Evolutionary conservation across 1,139 yeast species (phyloP).

Genomic region (Spathaspora sp.): DNA sequence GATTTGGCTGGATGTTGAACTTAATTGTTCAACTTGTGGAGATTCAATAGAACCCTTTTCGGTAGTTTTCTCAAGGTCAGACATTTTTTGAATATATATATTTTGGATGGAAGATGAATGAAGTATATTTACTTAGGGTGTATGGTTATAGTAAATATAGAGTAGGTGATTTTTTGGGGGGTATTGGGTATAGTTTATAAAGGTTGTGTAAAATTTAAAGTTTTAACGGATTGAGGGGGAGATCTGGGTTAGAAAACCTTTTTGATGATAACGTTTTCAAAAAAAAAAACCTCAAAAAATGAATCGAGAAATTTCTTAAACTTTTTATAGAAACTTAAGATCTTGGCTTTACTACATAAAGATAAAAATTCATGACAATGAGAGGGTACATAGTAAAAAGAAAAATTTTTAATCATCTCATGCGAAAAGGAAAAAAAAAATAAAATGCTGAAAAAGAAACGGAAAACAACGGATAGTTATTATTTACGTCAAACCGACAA

Average conservation of each 20-base stretch:
- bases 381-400: background rate
- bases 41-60: slow-evolving; percentile 8
- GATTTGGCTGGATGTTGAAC: slow-evolving; percentile 8
- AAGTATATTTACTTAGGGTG: slow-evolving; percentile 3
- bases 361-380: background rate
- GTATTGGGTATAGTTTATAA: background rate
- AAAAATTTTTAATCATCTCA: background rate
- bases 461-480: background rate
- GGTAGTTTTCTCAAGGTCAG: slow-evolving; percentile 4
- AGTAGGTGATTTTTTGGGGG: slow-evolving; percentile 3
- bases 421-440: background rate
- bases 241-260: background rate
- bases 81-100: background rate
- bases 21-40: slow-evolving; percentile 8
- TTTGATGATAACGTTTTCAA: background rate
- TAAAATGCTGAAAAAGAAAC: background rate
- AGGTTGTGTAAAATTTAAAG: background rate
- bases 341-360: background rate
- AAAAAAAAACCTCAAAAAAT: background rate
- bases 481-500: background rate
- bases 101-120: slow-evolving; percentile 1
- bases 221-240: background rate
- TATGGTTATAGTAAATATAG: slow-evolving; percentile 4
- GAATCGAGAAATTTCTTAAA: background rate
- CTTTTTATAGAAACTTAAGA: background rate